These are phyloP conservation scores for Aspergillus funiculosus DNA, from an alignment of 495 filamentous ascomycete genomes.

Conservation along the genomic window DNA sequence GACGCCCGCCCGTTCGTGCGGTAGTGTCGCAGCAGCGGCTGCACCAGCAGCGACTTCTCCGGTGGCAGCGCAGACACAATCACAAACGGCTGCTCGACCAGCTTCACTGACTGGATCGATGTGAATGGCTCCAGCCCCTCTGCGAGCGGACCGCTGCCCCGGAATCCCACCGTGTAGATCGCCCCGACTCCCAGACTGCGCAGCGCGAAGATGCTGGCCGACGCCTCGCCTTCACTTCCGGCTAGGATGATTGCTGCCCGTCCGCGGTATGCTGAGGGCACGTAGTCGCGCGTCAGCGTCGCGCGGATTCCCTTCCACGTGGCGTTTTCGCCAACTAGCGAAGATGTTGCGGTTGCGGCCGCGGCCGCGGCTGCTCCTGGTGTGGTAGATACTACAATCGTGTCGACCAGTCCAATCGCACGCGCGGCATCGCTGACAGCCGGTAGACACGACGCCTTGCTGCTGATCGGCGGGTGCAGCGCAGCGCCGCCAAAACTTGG, in stretches of 20 bases:
- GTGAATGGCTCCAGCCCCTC: constrained; percentile 70
- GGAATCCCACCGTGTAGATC: constrained; percentile 80
- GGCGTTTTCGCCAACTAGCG: constrained; percentile 68
- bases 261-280: constrained; percentile 70
- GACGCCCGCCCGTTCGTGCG: constrained; percentile 37
- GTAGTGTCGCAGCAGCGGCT: constrained; percentile 67
- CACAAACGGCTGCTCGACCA: constrained; percentile 69
- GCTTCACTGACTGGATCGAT: constrained; percentile 69
- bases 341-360: constrained; percentile 19
- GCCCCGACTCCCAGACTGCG: constrained; percentile 68
- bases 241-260: constrained; percentile 70
- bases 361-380: constrained; percentile 1
- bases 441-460: constrained; percentile 51
- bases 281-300: constrained; percentile 72
- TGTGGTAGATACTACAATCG: constrained; percentile 53
- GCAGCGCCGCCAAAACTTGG: constrained; percentile 74
- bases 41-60: constrained; percentile 73
- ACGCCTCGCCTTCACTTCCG: constrained; percentile 61
- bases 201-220: constrained; percentile 68
- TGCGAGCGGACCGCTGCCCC: constrained; percentile 56
- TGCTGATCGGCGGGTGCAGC: constrained; percentile 61
- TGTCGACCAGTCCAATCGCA: constrained; percentile 73
- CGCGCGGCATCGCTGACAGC: constrained; percentile 63
- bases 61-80: constrained; percentile 72
- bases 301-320: constrained; percentile 79